These are phyloP conservation scores for Fraxinus sp. DNA, from an alignment of 305 asterid species.

Conservation along the genomic window DNA sequence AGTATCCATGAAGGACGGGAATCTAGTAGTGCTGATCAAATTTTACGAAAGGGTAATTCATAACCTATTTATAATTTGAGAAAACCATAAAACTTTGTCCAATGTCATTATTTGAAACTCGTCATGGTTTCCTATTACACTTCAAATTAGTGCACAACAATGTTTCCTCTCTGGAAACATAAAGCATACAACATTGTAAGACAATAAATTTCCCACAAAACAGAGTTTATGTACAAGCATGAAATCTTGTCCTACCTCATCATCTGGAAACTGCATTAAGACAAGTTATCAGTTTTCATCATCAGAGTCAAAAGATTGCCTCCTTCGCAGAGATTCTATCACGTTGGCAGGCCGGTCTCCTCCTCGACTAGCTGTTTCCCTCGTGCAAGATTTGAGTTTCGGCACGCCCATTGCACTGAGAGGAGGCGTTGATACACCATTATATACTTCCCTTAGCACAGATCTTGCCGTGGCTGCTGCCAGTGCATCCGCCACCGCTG, in stretches of 20 bases:
- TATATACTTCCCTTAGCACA: slow-evolving; percentile 69
- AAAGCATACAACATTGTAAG: not conserved
- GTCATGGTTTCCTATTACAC: not conserved
- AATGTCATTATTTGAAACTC: not conserved
- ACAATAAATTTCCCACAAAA: not conserved
- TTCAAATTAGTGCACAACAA: not conserved
- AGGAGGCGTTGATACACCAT: slow-evolving; percentile 63
- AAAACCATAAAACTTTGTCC: not conserved
- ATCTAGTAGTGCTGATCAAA: not conserved
- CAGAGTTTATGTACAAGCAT: not conserved
- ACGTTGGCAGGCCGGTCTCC: slow-evolving; percentile 34
- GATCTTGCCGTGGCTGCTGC: slow-evolving; percentile 70
- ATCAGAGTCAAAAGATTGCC: slow-evolving; percentile 73
- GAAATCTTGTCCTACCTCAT: not conserved
- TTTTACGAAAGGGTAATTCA: not conserved
- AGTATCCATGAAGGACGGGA: not conserved
- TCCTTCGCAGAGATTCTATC: slow-evolving; percentile 68
- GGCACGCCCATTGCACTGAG: slow-evolving; percentile 80
- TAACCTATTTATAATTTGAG: not conserved
- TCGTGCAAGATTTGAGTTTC: slow-evolving; percentile 57
- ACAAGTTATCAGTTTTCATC: slow-evolving; percentile 49
- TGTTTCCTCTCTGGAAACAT: not conserved
- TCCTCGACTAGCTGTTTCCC: slow-evolving; percentile 13
- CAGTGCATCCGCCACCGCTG: slow-evolving; percentile 71
- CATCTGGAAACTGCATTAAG: not conserved